phyloP scores from a whole-genome alignment of 495 filamentous ascomycete genomes.

The Aspergillus biplanus region DNA sequence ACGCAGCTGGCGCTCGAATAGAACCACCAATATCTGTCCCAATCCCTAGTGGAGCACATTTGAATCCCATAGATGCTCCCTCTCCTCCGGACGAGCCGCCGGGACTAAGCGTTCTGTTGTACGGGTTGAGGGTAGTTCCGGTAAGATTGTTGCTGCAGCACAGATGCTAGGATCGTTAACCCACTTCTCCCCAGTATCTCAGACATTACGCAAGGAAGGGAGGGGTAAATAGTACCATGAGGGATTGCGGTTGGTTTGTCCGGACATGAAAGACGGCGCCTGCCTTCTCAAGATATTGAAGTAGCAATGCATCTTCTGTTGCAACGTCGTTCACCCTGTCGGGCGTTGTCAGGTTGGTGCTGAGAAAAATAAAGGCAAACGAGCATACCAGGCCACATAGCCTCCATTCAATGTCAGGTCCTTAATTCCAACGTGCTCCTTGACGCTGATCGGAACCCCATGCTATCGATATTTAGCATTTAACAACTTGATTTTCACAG shows the following conservation, averaged over 20 bases:
- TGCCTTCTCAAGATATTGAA: conserved; percentile 38
- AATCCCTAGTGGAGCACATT: conserved; percentile 65
- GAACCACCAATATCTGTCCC: conserved; percentile 70
- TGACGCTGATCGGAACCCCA: conserved; percentile 67
- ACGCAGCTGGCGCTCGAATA: conserved; percentile 62
- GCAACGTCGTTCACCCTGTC: conserved; percentile 39
- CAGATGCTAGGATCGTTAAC: conserved; percentile 35
- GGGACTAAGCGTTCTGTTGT: conserved; percentile 56
- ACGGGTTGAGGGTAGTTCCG: conserved; percentile 65
- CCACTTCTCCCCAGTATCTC: neutral
- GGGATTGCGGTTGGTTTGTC: conserved; percentile 61
- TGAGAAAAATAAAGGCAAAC: neutral
- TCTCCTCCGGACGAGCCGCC: conserved; percentile 74
- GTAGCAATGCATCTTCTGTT: conserved; percentile 40
- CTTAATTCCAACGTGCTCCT: conserved; percentile 68
- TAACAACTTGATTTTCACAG: conserved; percentile 24
- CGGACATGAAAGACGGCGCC: conserved; percentile 67
- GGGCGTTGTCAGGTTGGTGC: neutral
- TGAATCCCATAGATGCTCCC: conserved; percentile 64
- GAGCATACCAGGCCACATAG: conserved; percentile 42
- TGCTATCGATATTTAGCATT: conserved; percentile 46
- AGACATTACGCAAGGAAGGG: neutral
- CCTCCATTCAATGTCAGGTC: conserved; percentile 44
- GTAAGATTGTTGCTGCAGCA: conserved; percentile 64
- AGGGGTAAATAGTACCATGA: conserved; percentile 37